Evolutionary conservation across 2,329 filamentous ascomycete species (phyloP).

Genomic region (Hypoxylon rubiginosum): DNA sequence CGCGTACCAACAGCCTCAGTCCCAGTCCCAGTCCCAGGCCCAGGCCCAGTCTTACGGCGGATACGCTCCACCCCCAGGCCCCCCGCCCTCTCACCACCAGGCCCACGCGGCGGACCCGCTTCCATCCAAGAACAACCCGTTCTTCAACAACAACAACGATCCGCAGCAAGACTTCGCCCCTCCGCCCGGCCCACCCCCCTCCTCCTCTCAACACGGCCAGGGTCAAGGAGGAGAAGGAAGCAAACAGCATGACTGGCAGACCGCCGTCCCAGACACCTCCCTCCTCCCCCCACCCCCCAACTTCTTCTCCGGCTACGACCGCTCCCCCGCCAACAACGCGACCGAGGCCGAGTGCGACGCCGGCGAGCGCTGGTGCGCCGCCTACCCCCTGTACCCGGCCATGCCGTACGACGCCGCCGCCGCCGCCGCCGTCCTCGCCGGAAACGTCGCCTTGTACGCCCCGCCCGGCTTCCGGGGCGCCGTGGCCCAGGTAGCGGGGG

Average conservation of each 20-base stretch:
- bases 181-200: constrained; percentile 55
- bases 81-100: constrained; percentile 52
- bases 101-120: constrained; percentile 52
- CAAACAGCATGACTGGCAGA: constrained; percentile 75
- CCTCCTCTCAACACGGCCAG: constrained; percentile 11
- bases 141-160: constrained; percentile 16
- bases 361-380: constrained; percentile 76
- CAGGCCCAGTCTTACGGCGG: constrained; percentile 20
- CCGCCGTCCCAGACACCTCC: constrained; percentile 78
- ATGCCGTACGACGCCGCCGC: constrained; percentile 62
- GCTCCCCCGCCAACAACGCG: constrained; percentile 78
- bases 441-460: constrained; percentile 68
- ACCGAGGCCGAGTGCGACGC: constrained; percentile 72
- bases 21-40: constrained; percentile 5
- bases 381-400: constrained; percentile 70
- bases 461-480: constrained; percentile 63
- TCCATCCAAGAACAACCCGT: constrained; percentile 46
- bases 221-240: background rate
- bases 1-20: constrained; percentile 1
- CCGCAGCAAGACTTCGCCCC: constrained; percentile 53
- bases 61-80: constrained; percentile 54
- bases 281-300: constrained; percentile 80
- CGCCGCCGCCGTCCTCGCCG: constrained; percentile 59
- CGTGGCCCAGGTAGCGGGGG: constrained; percentile 59
- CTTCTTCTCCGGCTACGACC: constrained; percentile 73